Evolutionary conservation across 345 rosid species (phyloP), one percentile per base, ranked within the genome.

Genomic region (Hirschfeldia incana): DNA sequence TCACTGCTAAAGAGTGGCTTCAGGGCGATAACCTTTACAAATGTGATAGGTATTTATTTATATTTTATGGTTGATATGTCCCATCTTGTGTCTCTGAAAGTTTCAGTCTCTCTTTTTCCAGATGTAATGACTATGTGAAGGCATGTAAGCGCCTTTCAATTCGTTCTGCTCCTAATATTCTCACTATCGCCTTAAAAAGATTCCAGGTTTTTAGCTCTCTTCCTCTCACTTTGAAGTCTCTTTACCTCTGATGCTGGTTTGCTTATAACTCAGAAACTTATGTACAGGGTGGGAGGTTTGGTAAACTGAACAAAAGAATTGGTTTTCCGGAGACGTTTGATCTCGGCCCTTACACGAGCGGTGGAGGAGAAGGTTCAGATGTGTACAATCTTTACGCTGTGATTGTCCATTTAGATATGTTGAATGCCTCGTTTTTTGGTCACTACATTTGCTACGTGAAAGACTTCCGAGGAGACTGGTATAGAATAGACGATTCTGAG

Each of bases 301-400:
- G 99, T 73, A 95, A 95, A 85, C 93, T 95, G 82, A 95, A 93
- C 89, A 95, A 95, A 90, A 83, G 86, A 84, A 88, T 95, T n/a
- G 84, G 83, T 70, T 93, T 95, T 83, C 97, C 97, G 0, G 97
- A 92, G 85, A 90, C 85, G 8, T 83, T 95, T 69, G 87, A 95
- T 82, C 94, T 95, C 57, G 85, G 88, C 83, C 97, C 94, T 68
- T 95, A 91, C 85, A 91, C 88, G 92, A 95, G 92, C 69, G 80
- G 83, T 77, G 85, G 72, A 73, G 94, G 86, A 79, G 92, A 88
- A 82, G 90, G 85, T 46, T 71, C 89, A n/a, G 87, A 91, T 83
- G 44, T 88, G 8, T 93, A 90, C 91, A 89, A 80, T 86, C 97
- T 95, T 1, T 95, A 93, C 70, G 97, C 97, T 1, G 98, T 93